These are phyloP conservation scores for Penicillium soppii DNA, from an alignment of 495 filamentous ascomycete genomes.

Conservation along the genomic window DNA sequence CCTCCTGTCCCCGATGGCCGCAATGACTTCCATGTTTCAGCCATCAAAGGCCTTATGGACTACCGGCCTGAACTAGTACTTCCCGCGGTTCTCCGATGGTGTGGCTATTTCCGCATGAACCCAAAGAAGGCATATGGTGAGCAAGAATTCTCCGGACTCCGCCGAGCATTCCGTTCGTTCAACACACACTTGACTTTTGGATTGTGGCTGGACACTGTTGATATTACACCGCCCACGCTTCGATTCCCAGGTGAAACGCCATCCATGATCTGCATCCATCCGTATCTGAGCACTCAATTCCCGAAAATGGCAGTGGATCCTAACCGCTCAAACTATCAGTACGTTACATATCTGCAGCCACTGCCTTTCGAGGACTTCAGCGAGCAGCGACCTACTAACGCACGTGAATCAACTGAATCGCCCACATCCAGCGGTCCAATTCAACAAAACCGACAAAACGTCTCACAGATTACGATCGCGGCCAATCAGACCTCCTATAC, in stretches of 20 bases:
- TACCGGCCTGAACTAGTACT: constrained; percentile 3
- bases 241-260: neutral
- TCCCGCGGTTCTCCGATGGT: constrained; percentile 5
- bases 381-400: neutral
- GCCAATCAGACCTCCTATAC: no score
- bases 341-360: constrained; percentile 5
- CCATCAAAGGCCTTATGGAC: neutral
- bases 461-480: no score
- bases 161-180: neutral
- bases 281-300: neutral
- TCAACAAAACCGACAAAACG: neutral
- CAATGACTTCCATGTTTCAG: neutral
- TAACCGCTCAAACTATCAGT: constrained; percentile 5
- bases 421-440: neutral
- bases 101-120: constrained; percentile 3
- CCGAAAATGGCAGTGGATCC: neutral
- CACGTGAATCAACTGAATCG: neutral
- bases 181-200: neutral
- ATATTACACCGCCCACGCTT: neutral
- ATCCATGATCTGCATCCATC: neutral
- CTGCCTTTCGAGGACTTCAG: neutral
- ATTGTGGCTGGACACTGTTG: neutral
- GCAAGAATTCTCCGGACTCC: neutral
- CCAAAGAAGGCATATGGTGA: neutral
- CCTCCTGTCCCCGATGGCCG: neutral